Percentiles rank a stretch among this genome's conserved stretches.
Evolutionary conservation across 805 yeast species (phyloP).

Genomic region (Candida sakaeoensis): DNA sequence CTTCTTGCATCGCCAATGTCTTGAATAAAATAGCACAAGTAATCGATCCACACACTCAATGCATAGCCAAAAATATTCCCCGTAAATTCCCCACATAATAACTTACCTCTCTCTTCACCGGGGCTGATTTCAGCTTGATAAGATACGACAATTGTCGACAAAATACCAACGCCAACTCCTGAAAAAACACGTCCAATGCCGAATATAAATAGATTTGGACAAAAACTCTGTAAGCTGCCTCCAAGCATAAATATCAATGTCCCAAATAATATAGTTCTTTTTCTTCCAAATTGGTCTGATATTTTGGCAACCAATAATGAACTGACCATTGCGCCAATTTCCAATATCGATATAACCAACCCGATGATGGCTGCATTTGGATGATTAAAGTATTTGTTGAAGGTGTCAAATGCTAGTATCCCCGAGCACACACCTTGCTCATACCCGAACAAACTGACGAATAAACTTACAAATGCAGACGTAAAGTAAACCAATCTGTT

Average conservation of each 20-base stretch:
- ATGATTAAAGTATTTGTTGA: constrained; percentile 62
- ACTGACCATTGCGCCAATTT: constrained; percentile 80
- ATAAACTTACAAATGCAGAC: constrained; percentile 42
- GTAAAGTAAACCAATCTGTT: constrained; percentile 39
- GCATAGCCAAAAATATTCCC: constrained; percentile 83
- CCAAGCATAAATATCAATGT: constrained; percentile 76
- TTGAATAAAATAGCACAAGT: constrained; percentile 62
- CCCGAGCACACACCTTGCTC: constrained; percentile 87
- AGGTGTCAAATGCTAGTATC: constrained; percentile 68
- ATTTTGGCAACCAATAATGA: constrained; percentile 75
- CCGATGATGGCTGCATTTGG: constrained; percentile 79
- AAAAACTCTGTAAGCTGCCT: constrained; percentile 66
- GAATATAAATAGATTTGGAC: constrained; percentile 51
- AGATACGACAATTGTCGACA: constrained; percentile 77
- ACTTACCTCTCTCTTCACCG: constrained; percentile 76
- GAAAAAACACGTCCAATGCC: constrained; percentile 73
- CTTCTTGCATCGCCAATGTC: constrained; percentile 43
- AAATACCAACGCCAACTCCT: constrained; percentile 67
- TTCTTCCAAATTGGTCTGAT: constrained; percentile 76
- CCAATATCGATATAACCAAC: constrained; percentile 82
- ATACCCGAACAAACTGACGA: constrained; percentile 39
- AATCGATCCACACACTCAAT: constrained; percentile 84
- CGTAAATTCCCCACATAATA: constrained; percentile 82
- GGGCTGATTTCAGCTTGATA: constrained; percentile 89
- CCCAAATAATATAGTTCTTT: constrained; percentile 76